Base-by-base conservation (phyloP, 2,329 filamentous ascomycete genomes). In the Colletotrichum sansevieriae region DNA sequence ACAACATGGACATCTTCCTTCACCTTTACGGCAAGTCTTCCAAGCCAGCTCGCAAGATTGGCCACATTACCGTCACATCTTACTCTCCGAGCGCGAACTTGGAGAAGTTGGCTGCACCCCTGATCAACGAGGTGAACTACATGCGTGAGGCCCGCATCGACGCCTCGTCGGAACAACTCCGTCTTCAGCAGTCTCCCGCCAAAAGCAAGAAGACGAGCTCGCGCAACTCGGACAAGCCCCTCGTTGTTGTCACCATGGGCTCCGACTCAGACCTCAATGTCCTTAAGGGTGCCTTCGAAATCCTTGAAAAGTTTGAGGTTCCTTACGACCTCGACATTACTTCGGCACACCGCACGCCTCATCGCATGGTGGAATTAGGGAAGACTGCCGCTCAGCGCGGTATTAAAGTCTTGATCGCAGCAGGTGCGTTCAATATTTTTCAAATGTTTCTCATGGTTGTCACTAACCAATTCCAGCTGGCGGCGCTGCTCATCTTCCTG, bases 11-110 rank as follows among this genome's bases (percentile, higher is more conserved):
- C 59, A 80, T 86, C 13, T 86, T 84, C 60, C 85, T 98, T 11
- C 95, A 99, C 76, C 88, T 98, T 54, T 99, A 99, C 81, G 95
- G 95, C 75, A 98, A 98, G 81, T 89, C 88, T 54, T 92, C 94
- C 29, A 93, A 94, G 74, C 93, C 93, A 4, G 92, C 93, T 39
- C 91, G 96, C 52, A 99, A 98, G 80, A 98, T 98, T 83, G 95
- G 95, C 11, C 96, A 99, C 78, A 89, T 99, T 73, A 98, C 95
- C 1, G 82, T 97, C 43, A 92, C 92, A 2, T 90, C 90, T 1
- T 84, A 87, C 12, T 89, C 88, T 0, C 89, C 95, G 76, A 82
- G 87, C 43, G 85, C 90, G 74, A 89, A 91, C n/a, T 80, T 89
- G 15, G 83, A 86, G 68, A 72, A 78, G 76, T 83, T 85, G 15